Conservation (phyloP, 148 eudicot species). For the Selenicereus undatus region DNA sequence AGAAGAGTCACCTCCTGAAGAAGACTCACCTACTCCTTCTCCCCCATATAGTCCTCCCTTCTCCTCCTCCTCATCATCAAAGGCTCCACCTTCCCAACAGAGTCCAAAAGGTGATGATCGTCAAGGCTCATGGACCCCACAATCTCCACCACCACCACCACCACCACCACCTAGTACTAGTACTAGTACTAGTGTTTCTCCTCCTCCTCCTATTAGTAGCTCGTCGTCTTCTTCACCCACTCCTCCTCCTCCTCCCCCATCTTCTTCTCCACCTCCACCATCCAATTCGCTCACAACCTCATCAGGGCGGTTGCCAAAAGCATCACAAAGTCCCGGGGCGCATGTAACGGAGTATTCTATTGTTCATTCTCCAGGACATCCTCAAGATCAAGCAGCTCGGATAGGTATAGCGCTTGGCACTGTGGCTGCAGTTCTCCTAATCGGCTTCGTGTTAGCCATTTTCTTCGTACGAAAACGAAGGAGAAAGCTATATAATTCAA, state of each 20-base stretch:
- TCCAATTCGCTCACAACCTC: slow-evolving; percentile 9
- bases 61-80: too few species aligned
- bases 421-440: slow-evolving; percentile 37
- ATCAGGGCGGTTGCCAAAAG: slow-evolving; percentile 30
- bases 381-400: neutral
- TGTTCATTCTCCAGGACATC: neutral
- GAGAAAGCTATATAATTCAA: slow-evolving; percentile 30
- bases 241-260: neutral
- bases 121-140: slow-evolving; percentile 17
- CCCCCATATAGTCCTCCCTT: slow-evolving; percentile 12
- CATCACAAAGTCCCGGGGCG: slow-evolving; percentile 23
- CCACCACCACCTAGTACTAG: neutral
- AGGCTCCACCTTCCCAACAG: too few species aligned
- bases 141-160: slow-evolving; percentile 28
- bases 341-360: neutral
- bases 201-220: slow-evolving; percentile 6
- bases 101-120: too few species aligned
- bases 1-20: slow-evolving; percentile 21
- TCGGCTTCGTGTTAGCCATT: slow-evolving; percentile 36
- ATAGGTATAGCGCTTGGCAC: slow-evolving; percentile 31
- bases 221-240: slow-evolving; percentile 19
- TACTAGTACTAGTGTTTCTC: slow-evolving; percentile 22
- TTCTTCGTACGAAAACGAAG: slow-evolving; percentile 35
- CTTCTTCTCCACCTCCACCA: slow-evolving; percentile 23
- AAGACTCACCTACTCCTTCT: neutral